A percentile compares a stretch with the other conserved stretches of the same genome.
Evolutionary conservation across 331 rosid species (phyloP).

Genomic region (Arachis monticola): DNA sequence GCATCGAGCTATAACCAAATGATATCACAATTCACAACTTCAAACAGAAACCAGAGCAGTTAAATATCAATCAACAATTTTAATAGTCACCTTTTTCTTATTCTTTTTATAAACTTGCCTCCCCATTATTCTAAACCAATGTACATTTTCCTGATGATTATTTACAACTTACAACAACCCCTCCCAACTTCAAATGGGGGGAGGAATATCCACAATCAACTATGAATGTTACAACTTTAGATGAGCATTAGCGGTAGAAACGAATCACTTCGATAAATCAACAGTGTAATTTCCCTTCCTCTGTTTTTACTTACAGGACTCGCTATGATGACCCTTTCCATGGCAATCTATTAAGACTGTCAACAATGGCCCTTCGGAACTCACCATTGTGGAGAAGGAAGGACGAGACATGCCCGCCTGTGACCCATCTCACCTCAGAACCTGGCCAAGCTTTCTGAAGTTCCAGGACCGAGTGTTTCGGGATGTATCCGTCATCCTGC

Average conservation of each 20-base stretch:
- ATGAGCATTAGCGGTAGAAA: conserved; percentile 29
- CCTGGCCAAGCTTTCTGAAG: conserved; percentile 97
- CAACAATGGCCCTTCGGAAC: conserved; percentile 84
- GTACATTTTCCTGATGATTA: conserved; percentile 31
- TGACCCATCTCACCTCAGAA: conserved; percentile 97
- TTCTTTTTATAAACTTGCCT: neutral
- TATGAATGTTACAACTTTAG: conserved; percentile 40
- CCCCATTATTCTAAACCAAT: conserved; percentile 13
- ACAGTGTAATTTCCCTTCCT: conserved; percentile 5
- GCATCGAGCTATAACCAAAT: neutral
- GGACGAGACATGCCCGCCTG: conserved; percentile 94
- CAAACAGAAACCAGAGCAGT: neutral
- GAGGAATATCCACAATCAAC: conserved; percentile 26
- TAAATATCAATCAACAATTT: conserved; percentile 20
- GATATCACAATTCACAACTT: neutral
- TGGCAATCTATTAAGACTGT: conserved; percentile 73
- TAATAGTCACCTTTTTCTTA: neutral
- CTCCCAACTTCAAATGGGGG: conserved; percentile 32
- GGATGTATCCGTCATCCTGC: conserved; percentile 96
- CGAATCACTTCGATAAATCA: conserved; percentile 41
- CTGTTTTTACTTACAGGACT: conserved; percentile 18
- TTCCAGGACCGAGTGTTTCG: conserved; percentile 84
- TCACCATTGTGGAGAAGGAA: conserved; percentile 83
- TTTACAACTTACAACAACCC: conserved; percentile 45
- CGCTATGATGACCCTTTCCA: conserved; percentile 76